Percentiles rank a stretch among this genome's conserved stretches.
Evolutionary conservation across 1,139 yeast genomes (phyloP).

Genomic region (Candida neerlandica): DNA sequence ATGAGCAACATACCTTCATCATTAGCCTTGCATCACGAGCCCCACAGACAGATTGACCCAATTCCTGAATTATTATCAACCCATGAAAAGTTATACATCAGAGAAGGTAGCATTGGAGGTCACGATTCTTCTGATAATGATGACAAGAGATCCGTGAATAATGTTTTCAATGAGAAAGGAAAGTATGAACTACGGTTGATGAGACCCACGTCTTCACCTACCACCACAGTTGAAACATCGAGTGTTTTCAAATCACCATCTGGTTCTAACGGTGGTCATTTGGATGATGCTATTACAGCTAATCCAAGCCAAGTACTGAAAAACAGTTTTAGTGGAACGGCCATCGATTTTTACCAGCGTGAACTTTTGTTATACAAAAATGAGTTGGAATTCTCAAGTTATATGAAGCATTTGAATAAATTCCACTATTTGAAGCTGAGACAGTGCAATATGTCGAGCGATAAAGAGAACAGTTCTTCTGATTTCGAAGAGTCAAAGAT

Average conservation of each 20-base stretch:
- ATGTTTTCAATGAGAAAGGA: constrained; percentile 19
- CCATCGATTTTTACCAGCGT: constrained; percentile 52
- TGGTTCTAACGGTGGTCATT: constrained; percentile 1
- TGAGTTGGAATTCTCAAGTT: constrained; percentile 64
- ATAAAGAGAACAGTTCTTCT: not conserved
- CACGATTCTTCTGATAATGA: constrained; percentile 9
- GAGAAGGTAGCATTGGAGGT: constrained; percentile 12
- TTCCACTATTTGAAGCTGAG: constrained; percentile 45
- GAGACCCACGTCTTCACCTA: constrained; percentile 26
- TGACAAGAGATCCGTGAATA: constrained; percentile 13
- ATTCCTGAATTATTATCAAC: constrained; percentile 30
- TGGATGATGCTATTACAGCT: not conserved
- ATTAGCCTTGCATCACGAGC: constrained; percentile 7
- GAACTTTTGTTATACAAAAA: constrained; percentile 60
- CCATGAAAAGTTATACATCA: constrained; percentile 36
- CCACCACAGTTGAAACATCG: constrained; percentile 28
- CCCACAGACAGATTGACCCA: constrained; percentile 21
- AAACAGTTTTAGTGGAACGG: constrained; percentile 23
- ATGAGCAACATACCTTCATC: constrained; percentile 7
- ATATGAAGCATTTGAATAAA: constrained; percentile 54
- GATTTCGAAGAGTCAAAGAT: constrained; percentile 15
- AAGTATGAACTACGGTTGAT: constrained; percentile 21
- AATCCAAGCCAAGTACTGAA: not conserved
- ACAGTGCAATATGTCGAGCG: constrained; percentile 14
- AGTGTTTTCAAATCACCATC: constrained; percentile 21